These are phyloP conservation scores for Diplocarpon rosae DNA, from an alignment of 2,329 filamentous ascomycete genomes.

Conservation along the genomic window DNA sequence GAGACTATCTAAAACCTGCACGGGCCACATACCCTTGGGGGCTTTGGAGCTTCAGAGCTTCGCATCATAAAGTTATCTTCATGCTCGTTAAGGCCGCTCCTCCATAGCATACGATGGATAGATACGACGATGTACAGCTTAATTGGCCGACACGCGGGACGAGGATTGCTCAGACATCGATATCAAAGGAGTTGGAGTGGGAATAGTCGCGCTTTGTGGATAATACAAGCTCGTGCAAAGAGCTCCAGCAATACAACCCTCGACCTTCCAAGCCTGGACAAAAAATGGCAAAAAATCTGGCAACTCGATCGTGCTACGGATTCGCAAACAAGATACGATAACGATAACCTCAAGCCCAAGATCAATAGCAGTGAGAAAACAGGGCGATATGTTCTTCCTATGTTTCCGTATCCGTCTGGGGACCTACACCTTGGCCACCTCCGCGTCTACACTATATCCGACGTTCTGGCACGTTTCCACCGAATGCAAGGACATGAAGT, in stretches of 20 bases:
- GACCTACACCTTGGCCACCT: constrained; percentile 79
- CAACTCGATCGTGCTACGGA: not conserved
- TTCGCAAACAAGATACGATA: not conserved
- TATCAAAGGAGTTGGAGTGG: not conserved
- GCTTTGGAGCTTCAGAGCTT: constrained; percentile 1
- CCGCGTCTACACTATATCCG: constrained; percentile 82
- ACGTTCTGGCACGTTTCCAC: constrained; percentile 69
- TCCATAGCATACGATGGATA: constrained; percentile 6
- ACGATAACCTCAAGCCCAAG: not conserved
- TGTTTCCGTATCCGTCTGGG: constrained; percentile 91
- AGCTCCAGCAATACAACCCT: constrained; percentile 2
- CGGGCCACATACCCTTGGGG: not conserved
- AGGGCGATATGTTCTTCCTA: constrained; percentile 64
- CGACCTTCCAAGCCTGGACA: constrained; percentile 18
- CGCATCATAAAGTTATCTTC: constrained; percentile 9
- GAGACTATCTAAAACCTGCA: too few relatives aligned
- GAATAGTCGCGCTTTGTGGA: too few relatives aligned
- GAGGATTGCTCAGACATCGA: not conserved
- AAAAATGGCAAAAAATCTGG: constrained; percentile 23
- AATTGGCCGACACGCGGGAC: constrained; percentile 8
- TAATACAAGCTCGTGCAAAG: too few relatives aligned
- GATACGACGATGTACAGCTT: constrained; percentile 5
- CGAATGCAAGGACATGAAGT: constrained; percentile 65
- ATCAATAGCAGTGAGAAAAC: constrained; percentile 6
- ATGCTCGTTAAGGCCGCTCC: not conserved